Evolutionary conservation across 202 grass and related monocot species (phyloP).

Genomic region (Carex arenaria): DNA sequence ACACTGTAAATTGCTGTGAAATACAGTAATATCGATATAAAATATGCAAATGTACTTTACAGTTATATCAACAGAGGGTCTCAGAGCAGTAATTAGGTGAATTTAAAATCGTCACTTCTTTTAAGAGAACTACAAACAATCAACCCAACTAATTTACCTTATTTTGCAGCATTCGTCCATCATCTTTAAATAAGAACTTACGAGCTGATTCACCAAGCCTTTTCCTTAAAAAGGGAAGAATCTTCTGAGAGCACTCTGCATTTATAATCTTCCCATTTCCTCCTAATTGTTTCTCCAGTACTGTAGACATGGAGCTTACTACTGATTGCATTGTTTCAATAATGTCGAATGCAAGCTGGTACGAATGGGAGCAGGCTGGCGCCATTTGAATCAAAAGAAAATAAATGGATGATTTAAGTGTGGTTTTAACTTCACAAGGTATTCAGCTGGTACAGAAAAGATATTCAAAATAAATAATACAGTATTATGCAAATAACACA

Average conservation of each 20-base stretch:
- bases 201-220: constrained; percentile 52
- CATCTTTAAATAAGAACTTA: constrained; percentile 82
- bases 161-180: constrained; percentile 49
- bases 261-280: constrained; percentile 47
- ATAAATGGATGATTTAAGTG: neutral
- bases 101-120: neutral
- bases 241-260: constrained; percentile 41
- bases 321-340: constrained; percentile 78
- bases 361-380: constrained; percentile 55
- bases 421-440: neutral
- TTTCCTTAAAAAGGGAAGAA: constrained; percentile 64
- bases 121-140: constrained; percentile 13
- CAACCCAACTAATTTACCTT: constrained; percentile 58
- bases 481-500: neutral
- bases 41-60: neutral
- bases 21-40: neutral
- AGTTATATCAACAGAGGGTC: neutral
- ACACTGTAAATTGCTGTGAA: neutral
- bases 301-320: constrained; percentile 45
- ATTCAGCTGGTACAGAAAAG: neutral
- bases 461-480: neutral
- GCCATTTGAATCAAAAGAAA: neutral
- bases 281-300: constrained; percentile 48
- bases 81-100: neutral
- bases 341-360: constrained; percentile 56